Conservation (phyloP, 1,284 basidiomycete genomes). For the Moesziomyces parantarcticus region DNA sequence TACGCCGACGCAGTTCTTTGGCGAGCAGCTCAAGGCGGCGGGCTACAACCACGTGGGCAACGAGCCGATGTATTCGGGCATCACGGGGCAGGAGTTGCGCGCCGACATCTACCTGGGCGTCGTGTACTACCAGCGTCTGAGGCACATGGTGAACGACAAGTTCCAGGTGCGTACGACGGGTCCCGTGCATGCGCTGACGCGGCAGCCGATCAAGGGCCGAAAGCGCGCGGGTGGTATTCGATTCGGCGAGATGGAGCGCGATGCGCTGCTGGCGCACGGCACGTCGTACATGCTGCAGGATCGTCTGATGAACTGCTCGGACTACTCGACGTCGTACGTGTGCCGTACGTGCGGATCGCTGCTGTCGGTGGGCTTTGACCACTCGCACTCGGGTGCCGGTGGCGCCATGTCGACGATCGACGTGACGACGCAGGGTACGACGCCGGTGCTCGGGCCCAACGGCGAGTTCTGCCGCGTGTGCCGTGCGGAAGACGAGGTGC, state of each 20-base stretch:
- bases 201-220: conserved; percentile 98
- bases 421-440: conserved; percentile 22
- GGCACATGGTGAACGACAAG: conserved; percentile 99
- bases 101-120: conserved; percentile 99
- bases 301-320: conserved; percentile 98
- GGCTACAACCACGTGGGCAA: conserved; percentile 99
- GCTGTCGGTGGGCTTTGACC: conserved; percentile 79
- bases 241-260: conserved; percentile 99
- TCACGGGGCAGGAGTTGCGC: conserved; percentile 96
- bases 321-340: conserved; percentile 98
- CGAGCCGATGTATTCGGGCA: conserved; percentile 99
- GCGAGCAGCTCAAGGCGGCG: conserved; percentile 89
- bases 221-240: conserved; percentile 99
- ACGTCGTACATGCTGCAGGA: conserved; percentile 98
- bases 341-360: conserved; percentile 95
- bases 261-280: conserved; percentile 97
- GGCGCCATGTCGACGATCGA: conserved; percentile 44
- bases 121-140: conserved; percentile 96
- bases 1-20: conserved; percentile 95
- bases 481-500: conserved; percentile 47
- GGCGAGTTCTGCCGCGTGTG: conserved; percentile 66
- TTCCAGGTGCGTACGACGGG: conserved; percentile 99
- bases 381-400: conserved; percentile 5
- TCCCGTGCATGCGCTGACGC: conserved; percentile 92
- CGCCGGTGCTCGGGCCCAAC: conserved; percentile 55